A percentile compares a stretch with the other conserved stretches of the same genome.
Conservation (phyloP, 2,329 filamentous ascomycete species). For the Arthrobotrys conoides region DNA sequence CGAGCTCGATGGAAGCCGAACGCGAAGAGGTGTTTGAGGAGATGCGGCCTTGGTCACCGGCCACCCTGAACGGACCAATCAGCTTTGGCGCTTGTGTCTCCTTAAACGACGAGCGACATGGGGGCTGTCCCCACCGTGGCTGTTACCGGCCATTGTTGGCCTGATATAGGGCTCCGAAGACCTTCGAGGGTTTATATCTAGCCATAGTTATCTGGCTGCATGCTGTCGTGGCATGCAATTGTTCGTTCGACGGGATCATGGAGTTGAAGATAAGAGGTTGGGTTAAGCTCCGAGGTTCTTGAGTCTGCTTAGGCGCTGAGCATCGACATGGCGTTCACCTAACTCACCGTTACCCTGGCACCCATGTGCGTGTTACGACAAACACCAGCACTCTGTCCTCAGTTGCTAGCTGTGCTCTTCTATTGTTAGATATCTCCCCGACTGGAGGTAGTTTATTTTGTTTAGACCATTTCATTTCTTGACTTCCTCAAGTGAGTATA, state of each 20-base stretch:
- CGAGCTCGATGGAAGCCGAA: constrained; percentile 35
- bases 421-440: constrained; percentile 24
- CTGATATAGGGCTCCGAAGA: constrained; percentile 42
- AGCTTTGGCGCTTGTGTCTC: constrained; percentile 37
- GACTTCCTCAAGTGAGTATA: not conserved
- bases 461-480: not conserved
- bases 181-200: constrained; percentile 42
- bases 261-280: constrained; percentile 34
- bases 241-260: constrained; percentile 31
- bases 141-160: constrained; percentile 27
- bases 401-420: not conserved
- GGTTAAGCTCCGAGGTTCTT: constrained; percentile 42
- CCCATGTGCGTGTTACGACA: not conserved
- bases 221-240: constrained; percentile 54
- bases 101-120: constrained; percentile 39
- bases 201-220: constrained; percentile 10
- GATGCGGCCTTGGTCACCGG: constrained; percentile 35
- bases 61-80: constrained; percentile 40
- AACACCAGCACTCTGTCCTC: not conserved
- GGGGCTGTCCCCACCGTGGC: constrained; percentile 26
- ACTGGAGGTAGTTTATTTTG: not conserved
- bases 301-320: constrained; percentile 29
- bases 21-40: constrained; percentile 55
- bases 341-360: not conserved
- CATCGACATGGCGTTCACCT: constrained; percentile 16